These are phyloP conservation scores for Didymella sp. DNA, from an alignment of 2,329 filamentous ascomycete species.

Conservation along the genomic window DNA sequence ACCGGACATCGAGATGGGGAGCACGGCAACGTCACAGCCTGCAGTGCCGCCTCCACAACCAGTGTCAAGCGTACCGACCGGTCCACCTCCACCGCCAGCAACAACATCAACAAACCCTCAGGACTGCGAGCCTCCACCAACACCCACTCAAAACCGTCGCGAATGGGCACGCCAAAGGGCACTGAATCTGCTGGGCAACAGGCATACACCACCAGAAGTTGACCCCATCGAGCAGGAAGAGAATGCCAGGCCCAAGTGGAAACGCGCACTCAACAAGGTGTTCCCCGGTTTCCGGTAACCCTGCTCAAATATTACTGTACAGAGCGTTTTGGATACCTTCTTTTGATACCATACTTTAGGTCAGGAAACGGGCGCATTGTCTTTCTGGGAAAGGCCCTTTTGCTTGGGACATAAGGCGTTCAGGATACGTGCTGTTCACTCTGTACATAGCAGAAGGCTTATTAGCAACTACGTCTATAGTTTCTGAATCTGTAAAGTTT, in stretches of 20 bases:
- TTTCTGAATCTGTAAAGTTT: too few relatives aligned
- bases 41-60: neutral
- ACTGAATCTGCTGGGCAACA: constrained; percentile 52
- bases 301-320: neutral
- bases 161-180: constrained; percentile 57
- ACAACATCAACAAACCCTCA: neutral
- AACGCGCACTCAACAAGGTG: constrained; percentile 39
- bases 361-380: neutral
- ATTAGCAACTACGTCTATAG: too few relatives aligned
- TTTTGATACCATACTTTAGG: constrained; percentile 4
- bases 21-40: neutral
- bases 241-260: constrained; percentile 39
- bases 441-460: too few relatives aligned
- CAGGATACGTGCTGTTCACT: neutral
- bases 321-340: neutral
- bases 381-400: neutral
- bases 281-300: constrained; percentile 43
- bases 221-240: constrained; percentile 7
- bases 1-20: constrained; percentile 44
- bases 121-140: constrained; percentile 4
- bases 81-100: neutral
- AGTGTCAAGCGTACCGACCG: neutral
- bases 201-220: constrained; percentile 24
- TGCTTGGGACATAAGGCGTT: neutral
- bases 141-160: constrained; percentile 41